These are phyloP conservation scores for Cryptococcus sp. DNA, from an alignment of 1,284 basidiomycete species.

Conservation along the genomic window DNA sequence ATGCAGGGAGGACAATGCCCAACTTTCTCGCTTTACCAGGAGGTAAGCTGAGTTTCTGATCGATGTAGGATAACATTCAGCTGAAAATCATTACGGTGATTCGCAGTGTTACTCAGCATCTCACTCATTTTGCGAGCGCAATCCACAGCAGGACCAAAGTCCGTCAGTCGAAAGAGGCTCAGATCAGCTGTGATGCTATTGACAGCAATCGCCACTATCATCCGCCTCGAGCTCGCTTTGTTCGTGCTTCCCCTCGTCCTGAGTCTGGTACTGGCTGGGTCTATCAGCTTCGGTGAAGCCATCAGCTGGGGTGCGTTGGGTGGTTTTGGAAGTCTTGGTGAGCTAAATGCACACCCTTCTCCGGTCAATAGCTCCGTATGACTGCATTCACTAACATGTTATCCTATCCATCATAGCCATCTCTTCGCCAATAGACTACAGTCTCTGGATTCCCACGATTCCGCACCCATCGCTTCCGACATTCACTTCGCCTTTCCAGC, in stretches of 20 bases:
- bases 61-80: neutral
- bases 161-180: slow-evolving; percentile 12
- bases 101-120: slow-evolving; percentile 10
- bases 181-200: slow-evolving; percentile 56
- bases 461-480: slow-evolving; percentile 37
- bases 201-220: slow-evolving; percentile 68
- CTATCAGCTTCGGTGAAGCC: slow-evolving; percentile 57
- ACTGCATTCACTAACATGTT: no score
- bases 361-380: neutral
- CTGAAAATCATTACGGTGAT: neutral
- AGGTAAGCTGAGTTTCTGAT: slow-evolving; percentile 58
- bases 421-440: slow-evolving; percentile 74
- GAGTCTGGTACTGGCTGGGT: slow-evolving; percentile 59
- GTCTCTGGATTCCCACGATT: slow-evolving; percentile 67
- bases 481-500: slow-evolving; percentile 47
- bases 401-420: slow-evolving; percentile 54
- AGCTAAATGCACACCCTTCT: slow-evolving; percentile 10
- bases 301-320: slow-evolving; percentile 61
- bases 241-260: slow-evolving; percentile 66
- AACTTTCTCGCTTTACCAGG: slow-evolving; percentile 88
- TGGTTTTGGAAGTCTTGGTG: slow-evolving; percentile 63
- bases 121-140: slow-evolving; percentile 27
- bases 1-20: slow-evolving; percentile 87
- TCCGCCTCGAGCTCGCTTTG: slow-evolving; percentile 77
- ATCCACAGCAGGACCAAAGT: slow-evolving; percentile 3